phyloP scores from a whole-genome alignment of 441 rosid genomes.

The Brassica balearica region DNA sequence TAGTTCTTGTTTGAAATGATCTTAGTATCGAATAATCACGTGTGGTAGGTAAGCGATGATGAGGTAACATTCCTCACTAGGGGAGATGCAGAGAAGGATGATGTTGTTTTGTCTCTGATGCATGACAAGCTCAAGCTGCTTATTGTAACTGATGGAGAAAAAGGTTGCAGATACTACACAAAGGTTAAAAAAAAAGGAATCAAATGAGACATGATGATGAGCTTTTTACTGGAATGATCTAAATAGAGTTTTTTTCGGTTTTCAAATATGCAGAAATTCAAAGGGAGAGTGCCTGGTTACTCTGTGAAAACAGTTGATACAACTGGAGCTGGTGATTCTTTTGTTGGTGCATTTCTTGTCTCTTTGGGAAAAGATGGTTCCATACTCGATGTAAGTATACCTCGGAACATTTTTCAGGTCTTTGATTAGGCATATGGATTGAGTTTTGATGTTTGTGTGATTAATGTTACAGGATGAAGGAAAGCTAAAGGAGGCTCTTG shows the following conservation, averaged over 20 bases:
- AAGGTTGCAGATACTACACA: constrained; percentile 76
- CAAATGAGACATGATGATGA: background rate
- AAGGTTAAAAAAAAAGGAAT: constrained; percentile 44
- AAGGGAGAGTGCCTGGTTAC: constrained; percentile 58
- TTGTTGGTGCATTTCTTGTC: constrained; percentile 65
- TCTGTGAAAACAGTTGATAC: constrained; percentile 68
- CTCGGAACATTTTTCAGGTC: background rate
- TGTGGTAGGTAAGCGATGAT: constrained; percentile 63
- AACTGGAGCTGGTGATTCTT: constrained; percentile 83
- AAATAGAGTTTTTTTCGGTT: background rate
- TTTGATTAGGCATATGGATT: background rate
- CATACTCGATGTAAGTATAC: constrained; percentile 45
- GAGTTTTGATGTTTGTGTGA: constrained; percentile 5
- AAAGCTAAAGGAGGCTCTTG: constrained; percentile 59
- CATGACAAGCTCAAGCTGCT: constrained; percentile 67
- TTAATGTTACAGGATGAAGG: constrained; percentile 55
- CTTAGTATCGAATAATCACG: background rate
- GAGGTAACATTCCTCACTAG: constrained; percentile 62
- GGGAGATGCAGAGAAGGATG: constrained; percentile 60
- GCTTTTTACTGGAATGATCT: background rate
- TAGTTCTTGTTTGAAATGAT: constrained; percentile 7
- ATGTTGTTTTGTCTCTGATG: constrained; percentile 57
- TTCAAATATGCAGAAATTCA: constrained; percentile 51
- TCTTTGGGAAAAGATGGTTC: constrained; percentile 55
- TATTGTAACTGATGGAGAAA: constrained; percentile 72